These are phyloP conservation scores for Striga asiatica DNA, from an alignment of 257 asterid species.

Conservation along the genomic window DNA sequence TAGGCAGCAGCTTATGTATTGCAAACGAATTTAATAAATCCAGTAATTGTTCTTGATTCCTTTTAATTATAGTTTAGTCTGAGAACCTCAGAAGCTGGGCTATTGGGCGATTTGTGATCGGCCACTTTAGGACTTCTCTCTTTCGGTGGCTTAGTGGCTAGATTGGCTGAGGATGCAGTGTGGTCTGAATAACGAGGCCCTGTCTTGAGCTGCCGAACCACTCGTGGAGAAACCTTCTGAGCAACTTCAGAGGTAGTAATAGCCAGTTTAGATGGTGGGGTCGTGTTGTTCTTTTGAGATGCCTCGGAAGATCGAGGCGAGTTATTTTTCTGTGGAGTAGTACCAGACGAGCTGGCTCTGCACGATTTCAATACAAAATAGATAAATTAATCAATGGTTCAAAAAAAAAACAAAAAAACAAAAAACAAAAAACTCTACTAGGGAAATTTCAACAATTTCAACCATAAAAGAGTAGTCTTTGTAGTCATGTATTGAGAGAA, in stretches of 20 bases:
- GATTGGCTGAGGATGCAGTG: slow-evolving; percentile 47
- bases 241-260: slow-evolving; percentile 26
- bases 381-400: not conserved
- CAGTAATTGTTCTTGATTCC: too few relatives aligned
- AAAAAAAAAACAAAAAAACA: not conserved
- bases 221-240: slow-evolving; percentile 54
- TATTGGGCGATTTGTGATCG: slow-evolving; percentile 42
- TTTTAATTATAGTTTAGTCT: not conserved
- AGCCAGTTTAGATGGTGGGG: slow-evolving; percentile 22
- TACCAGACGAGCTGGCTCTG: slow-evolving; percentile 44
- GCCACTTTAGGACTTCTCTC: slow-evolving; percentile 55
- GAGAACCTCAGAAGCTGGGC: slow-evolving; percentile 57
- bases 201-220: slow-evolving; percentile 65
- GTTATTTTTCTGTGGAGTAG: slow-evolving; percentile 24
- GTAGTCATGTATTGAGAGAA: too few relatives aligned
- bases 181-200: slow-evolving; percentile 43
- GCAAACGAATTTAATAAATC: too few relatives aligned
- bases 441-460: too few relatives aligned
- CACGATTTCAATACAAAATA: not conserved
- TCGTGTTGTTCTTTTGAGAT: slow-evolving; percentile 32
- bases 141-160: slow-evolving; percentile 34
- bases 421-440: too few relatives aligned
- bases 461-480: too few relatives aligned
- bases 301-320: too few relatives aligned
- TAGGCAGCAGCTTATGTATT: too few relatives aligned